Conservation (phyloP, 257 asterid genomes). For the Nicotiana tomentosiformis region DNA sequence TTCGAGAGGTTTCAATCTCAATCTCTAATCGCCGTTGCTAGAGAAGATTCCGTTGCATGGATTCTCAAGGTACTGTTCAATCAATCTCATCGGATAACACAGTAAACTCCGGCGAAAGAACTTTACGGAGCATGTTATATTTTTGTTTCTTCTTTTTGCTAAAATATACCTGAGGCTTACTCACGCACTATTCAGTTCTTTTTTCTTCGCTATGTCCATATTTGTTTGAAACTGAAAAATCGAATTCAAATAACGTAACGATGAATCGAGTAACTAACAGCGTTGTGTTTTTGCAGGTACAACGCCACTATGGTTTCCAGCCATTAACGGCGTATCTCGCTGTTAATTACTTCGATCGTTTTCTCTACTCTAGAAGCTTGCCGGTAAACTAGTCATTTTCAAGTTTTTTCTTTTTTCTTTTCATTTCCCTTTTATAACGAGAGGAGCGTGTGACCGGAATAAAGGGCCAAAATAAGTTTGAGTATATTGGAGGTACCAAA, state of each 20-base stretch:
- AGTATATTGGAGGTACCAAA: too few relatives aligned
- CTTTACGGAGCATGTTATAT: neutral
- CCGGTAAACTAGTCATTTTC: constrained; percentile 62
- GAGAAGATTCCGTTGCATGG: constrained; percentile 80
- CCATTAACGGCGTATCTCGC: constrained; percentile 89
- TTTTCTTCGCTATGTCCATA: neutral
- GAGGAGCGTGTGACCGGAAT: neutral
- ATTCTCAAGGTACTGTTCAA: constrained; percentile 54
- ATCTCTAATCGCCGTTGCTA: constrained; percentile 47
- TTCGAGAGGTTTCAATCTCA: constrained; percentile 30
- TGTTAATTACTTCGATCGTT: constrained; percentile 83
- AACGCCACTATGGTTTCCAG: constrained; percentile 75
- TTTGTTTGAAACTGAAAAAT: neutral
- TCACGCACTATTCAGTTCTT: neutral
- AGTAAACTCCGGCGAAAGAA: neutral
- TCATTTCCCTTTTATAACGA: neutral
- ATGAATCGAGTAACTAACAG: neutral
- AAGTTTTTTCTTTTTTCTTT: neutral
- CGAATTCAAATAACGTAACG: neutral
- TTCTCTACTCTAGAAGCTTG: constrained; percentile 58
- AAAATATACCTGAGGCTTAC: neutral
- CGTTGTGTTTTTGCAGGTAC: constrained; percentile 48
- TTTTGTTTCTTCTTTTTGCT: neutral
- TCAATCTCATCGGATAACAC: neutral
- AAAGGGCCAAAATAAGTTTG: neutral